Base-by-base conservation (phyloP, 1,139 yeast genomes). In the Candida buenavistaensis region DNA sequence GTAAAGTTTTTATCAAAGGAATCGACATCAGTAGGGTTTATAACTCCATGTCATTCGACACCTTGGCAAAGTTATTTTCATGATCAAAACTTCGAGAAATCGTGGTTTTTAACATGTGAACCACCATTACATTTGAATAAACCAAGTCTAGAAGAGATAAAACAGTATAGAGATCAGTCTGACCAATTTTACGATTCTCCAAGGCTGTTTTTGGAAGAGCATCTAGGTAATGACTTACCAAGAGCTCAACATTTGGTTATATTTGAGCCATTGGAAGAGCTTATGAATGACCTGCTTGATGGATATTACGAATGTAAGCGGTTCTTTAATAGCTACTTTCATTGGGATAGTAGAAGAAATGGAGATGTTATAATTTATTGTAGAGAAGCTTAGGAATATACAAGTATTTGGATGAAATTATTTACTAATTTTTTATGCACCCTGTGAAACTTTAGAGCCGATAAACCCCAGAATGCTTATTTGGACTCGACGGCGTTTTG, bases 11-110 rank as follows among this genome's bases (percentile, higher is more conserved):
- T 92, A 15, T 68, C 80, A 33, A 41, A 55, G 6, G 62, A 72
- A 9, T 20, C 26, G 1, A 59, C 69, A 0, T 72, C 84, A 3
- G 64, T 89, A 27, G 95, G 96, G 1, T 83, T 92, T 46, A 57
- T 94, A 13, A 87, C 90, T 54, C 98, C 99, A 0, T 94, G 98
- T 51, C 98, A 94, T 56, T 90, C 97, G 0, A 90, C 97, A 0
- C 98, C 98, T 3, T 87, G 95, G 83, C 96, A 88, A 52, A 78
- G 95, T 23, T 80, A 84, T 50, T 59, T 94, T 28, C 96, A 89
- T 50, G 61, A 84, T 15, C 57, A 63, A 6, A 72, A 70, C 12
- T 56, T 77, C 3, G 13, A n/a, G 13, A 25, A 38, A 1, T 48
- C 65, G 1, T 86, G 96, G 96, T 82, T 83, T 40, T 64, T 94